phyloP scores from a whole-genome alignment of 2,329 filamentous ascomycete species.

The Fusarium annulatum region DNA sequence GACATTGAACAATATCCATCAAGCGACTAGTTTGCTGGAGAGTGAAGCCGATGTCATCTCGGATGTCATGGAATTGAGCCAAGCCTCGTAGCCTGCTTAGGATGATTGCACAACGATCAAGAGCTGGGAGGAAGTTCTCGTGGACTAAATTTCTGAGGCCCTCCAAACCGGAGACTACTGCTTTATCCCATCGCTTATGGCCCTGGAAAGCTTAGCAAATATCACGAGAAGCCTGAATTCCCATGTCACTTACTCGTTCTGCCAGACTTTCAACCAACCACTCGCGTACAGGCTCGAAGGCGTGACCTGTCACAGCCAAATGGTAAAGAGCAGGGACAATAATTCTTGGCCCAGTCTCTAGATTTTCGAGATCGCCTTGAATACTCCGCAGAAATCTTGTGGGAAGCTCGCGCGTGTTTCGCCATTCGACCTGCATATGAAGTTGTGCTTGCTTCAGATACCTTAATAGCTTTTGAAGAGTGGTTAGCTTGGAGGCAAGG shows the following conservation, averaged over 20 bases:
- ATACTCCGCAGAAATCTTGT: conserved; percentile 81
- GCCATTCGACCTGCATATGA: conserved; percentile 85
- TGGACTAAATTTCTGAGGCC: conserved; percentile 82
- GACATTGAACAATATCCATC: conserved; percentile 76
- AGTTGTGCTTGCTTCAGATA: conserved; percentile 85
- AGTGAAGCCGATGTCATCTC: conserved; percentile 74
- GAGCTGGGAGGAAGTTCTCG: conserved; percentile 86
- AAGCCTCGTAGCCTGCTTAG: conserved; percentile 86
- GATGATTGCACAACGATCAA: conserved; percentile 85
- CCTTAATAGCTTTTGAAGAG: conserved; percentile 84
- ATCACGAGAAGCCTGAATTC: conserved; percentile 9
- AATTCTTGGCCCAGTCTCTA: conserved; percentile 64
- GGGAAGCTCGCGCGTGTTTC: conserved; percentile 82
- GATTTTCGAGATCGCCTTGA: conserved; percentile 76
- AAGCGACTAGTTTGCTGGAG: conserved; percentile 71
- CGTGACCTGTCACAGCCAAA: conserved; percentile 84
- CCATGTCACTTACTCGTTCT: conserved; percentile 70
- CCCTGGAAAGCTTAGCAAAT: conserved; percentile 63
- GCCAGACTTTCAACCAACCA: conserved; percentile 89
- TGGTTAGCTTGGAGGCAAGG: conserved; percentile 86
- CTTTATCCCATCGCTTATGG: conserved; percentile 95
- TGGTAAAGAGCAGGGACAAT: conserved; percentile 86
- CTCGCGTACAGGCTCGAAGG: conserved; percentile 78
- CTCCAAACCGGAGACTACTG: conserved; percentile 80
- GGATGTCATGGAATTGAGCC: conserved; percentile 79